These are phyloP conservation scores for Saturnispora diversa DNA, from an alignment of 805 yeast genomes.

Conservation along the genomic window DNA sequence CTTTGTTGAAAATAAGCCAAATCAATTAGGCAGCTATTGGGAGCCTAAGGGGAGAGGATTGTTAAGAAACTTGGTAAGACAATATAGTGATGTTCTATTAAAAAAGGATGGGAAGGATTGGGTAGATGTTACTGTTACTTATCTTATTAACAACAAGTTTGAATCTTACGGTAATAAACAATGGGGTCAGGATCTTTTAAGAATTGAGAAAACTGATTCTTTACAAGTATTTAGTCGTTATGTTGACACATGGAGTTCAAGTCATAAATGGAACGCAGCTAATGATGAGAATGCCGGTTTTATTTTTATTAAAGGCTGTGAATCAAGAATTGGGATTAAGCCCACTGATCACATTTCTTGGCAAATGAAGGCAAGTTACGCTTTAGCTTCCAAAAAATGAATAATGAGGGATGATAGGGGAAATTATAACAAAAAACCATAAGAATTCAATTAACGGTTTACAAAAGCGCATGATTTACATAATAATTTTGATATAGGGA, in stretches of 20 bases:
- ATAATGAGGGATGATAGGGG: too few species aligned
- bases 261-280: constrained; percentile 44
- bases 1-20: constrained; percentile 36
- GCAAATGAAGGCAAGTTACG: constrained; percentile 9
- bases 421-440: too few species aligned
- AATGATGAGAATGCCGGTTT: constrained; percentile 33
- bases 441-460: too few species aligned
- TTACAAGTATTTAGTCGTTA: constrained; percentile 44
- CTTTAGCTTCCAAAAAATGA: constrained; percentile 3
- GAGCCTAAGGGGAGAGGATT: constrained; percentile 70
- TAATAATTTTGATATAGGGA: too few species aligned
- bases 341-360: constrained; percentile 30
- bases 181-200: constrained; percentile 21
- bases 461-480: too few species aligned
- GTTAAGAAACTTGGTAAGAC: constrained; percentile 38
- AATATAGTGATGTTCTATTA: constrained; percentile 36
- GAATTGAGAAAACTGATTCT: constrained; percentile 32
- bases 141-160: constrained; percentile 10
- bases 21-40: constrained; percentile 65
- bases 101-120: constrained; percentile 18
- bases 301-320: constrained; percentile 30
- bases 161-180: constrained; percentile 17
- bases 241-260: constrained; percentile 63
- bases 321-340: constrained; percentile 39
- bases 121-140: constrained; percentile 26